Evolutionary conservation across 345 rosid species (phyloP).

Genomic region (Sonneratia caseolaris): DNA sequence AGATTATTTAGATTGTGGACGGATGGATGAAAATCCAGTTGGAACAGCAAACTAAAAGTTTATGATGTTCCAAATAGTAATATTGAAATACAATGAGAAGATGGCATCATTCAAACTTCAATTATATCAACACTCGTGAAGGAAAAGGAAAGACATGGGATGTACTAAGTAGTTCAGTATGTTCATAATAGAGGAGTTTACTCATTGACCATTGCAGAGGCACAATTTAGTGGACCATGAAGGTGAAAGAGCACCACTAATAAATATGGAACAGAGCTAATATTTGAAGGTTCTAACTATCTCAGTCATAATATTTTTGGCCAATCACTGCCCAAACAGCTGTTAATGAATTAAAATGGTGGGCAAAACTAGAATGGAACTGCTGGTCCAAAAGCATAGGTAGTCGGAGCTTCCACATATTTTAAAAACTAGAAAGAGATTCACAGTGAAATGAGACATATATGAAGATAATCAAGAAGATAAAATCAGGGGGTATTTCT

Average conservation of each 20-base stretch:
- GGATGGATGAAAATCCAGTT: background rate
- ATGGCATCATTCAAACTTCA: background rate
- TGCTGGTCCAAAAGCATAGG: background rate
- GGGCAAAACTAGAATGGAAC: background rate
- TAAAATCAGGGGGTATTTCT: background rate
- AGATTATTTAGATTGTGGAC: background rate
- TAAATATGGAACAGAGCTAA: background rate
- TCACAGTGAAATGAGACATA: background rate
- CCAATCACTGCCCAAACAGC: conserved; percentile 2
- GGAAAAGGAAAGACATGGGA: background rate
- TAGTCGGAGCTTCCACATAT: background rate
- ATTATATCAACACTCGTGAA: background rate
- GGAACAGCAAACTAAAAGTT: background rate
- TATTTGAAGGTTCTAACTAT: background rate
- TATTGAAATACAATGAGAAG: background rate
- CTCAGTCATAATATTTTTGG: background rate
- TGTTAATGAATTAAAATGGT: background rate
- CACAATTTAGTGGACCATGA: background rate
- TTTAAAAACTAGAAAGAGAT: background rate
- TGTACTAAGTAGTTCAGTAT: background rate
- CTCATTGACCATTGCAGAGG: no score
- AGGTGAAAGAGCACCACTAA: background rate
- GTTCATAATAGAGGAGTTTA: background rate
- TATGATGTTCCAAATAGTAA: background rate
- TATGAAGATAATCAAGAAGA: background rate